phyloP scores from a whole-genome alignment of 2,329 filamentous ascomycete genomes.

The Stromatinia cepivora region DNA sequence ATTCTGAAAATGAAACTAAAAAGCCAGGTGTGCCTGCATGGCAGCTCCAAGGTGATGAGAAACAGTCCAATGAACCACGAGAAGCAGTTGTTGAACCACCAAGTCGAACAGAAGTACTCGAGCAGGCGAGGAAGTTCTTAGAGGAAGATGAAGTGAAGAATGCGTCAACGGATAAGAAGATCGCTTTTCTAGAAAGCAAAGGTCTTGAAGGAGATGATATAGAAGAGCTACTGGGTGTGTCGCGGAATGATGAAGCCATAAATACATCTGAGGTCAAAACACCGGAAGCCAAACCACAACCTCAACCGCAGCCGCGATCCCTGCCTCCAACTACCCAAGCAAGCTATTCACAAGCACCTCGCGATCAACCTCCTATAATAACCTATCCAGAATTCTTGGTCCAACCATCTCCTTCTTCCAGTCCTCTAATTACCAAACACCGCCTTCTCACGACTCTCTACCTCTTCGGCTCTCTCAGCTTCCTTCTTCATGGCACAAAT shows the following conservation, averaged over 20 bases:
- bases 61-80: background rate
- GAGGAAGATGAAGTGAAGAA: slow-evolving; percentile 70
- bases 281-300: background rate
- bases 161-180: slow-evolving; percentile 70
- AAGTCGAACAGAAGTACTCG: slow-evolving; percentile 46
- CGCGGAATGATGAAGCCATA: slow-evolving; percentile 36
- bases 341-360: slow-evolving; percentile 48
- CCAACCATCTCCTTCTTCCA: slow-evolving; percentile 53
- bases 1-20: slow-evolving; percentile 33
- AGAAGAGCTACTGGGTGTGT: slow-evolving; percentile 57
- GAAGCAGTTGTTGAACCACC: slow-evolving; percentile 21
- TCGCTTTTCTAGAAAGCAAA: slow-evolving; percentile 75
- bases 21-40: slow-evolving; percentile 33
- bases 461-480: slow-evolving; percentile 57
- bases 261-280: slow-evolving; percentile 11
- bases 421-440: slow-evolving; percentile 60
- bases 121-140: slow-evolving; percentile 75
- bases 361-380: slow-evolving; percentile 55
- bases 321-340: slow-evolving; percentile 1
- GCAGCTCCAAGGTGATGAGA: slow-evolving; percentile 29
- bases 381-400: slow-evolving; percentile 71
- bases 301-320: background rate
- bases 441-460: slow-evolving; percentile 61
- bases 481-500: slow-evolving; percentile 68
- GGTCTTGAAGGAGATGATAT: slow-evolving; percentile 69